Evolutionary conservation across 1,284 basidiomycete species (phyloP).

Genomic region (Apiotrichum porosum): DNA sequence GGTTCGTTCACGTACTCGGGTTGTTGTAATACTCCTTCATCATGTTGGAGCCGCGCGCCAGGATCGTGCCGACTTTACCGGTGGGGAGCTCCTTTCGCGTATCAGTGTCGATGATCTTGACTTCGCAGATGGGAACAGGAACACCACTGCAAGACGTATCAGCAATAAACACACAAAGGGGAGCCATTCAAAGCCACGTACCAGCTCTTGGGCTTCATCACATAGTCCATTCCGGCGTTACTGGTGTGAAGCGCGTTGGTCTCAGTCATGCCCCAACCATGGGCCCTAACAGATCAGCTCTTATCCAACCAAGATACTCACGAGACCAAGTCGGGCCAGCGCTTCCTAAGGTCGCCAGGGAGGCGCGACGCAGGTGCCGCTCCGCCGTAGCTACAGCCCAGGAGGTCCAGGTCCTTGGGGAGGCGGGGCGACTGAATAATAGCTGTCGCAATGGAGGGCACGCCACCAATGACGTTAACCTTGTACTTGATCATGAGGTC

Average conservation of each 20-base stretch:
- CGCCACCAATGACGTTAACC: conserved; percentile 39
- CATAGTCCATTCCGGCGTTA: conserved; percentile 34
- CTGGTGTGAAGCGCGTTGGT: conserved; percentile 41
- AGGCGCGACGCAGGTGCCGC: conserved; percentile 35
- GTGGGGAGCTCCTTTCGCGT: conserved; percentile 17
- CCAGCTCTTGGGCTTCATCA: conserved; percentile 11
- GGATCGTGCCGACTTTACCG: conserved; percentile 29
- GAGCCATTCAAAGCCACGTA: no score
- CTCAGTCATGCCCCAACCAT: conserved; percentile 45
- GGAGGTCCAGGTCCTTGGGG: conserved; percentile 21
- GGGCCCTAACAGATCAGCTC: background rate
- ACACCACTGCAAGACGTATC: conserved; percentile 24
- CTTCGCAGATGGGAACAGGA: conserved; percentile 31
- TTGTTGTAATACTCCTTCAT: conserved; percentile 38
- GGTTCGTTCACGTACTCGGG: no score
- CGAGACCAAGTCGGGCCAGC: conserved; percentile 28
- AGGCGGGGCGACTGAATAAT: conserved; percentile 33
- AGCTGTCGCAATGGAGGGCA: conserved; percentile 36
- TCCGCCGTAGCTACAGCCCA: conserved; percentile 40
- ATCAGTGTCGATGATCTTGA: conserved; percentile 33
- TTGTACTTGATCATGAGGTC: conserved; percentile 27
- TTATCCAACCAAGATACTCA: background rate
- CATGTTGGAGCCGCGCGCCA: conserved; percentile 36
- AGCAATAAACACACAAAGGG: no score
- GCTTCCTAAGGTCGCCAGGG: conserved; percentile 24